Conservation (phyloP, 345 rosid species). For the Sonneratia alba region DNA sequence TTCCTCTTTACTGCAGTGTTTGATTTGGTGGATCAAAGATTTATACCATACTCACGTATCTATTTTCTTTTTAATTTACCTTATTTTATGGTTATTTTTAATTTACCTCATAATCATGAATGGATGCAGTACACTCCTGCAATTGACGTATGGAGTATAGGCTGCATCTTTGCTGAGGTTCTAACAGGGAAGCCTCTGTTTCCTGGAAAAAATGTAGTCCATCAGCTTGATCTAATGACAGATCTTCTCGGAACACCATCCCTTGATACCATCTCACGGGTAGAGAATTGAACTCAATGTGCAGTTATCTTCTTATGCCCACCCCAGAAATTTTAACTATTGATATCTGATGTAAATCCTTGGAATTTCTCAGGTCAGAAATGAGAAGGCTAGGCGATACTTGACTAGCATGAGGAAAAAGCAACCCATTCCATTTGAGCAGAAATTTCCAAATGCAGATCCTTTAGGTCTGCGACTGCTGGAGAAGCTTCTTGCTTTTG, state of each 20-base stretch:
- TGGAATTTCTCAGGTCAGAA: slow-evolving; percentile 49
- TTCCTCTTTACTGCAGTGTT: neutral
- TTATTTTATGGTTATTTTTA: neutral
- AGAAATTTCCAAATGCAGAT: slow-evolving; percentile 77
- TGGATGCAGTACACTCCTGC: slow-evolving; percentile 87
- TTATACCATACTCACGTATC: neutral
- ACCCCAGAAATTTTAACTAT: neutral
- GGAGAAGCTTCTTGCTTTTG: slow-evolving; percentile 81
- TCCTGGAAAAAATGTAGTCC: slow-evolving; percentile 96
- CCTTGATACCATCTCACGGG: slow-evolving; percentile 80
- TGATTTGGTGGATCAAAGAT: neutral
- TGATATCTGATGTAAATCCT: neutral
- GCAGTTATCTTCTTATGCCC: neutral
- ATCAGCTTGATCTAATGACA: slow-evolving; percentile 91
- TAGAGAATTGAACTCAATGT: slow-evolving; percentile 14
- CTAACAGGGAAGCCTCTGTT: slow-evolving; percentile 79
- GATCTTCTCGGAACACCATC: slow-evolving; percentile 95
- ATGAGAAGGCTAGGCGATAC: slow-evolving; percentile 91
- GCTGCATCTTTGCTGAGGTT: slow-evolving; percentile 94
- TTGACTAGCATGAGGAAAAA: slow-evolving; percentile 93
- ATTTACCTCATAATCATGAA: slow-evolving; percentile 2
- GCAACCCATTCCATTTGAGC: slow-evolving; percentile 55
- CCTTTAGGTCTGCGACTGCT: slow-evolving; percentile 64
- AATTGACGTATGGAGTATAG: slow-evolving; percentile 95
- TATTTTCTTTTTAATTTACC: neutral